Base-by-base conservation (phyloP, 768 basidiomycete genomes). In the Lepiota venenata region DNA sequence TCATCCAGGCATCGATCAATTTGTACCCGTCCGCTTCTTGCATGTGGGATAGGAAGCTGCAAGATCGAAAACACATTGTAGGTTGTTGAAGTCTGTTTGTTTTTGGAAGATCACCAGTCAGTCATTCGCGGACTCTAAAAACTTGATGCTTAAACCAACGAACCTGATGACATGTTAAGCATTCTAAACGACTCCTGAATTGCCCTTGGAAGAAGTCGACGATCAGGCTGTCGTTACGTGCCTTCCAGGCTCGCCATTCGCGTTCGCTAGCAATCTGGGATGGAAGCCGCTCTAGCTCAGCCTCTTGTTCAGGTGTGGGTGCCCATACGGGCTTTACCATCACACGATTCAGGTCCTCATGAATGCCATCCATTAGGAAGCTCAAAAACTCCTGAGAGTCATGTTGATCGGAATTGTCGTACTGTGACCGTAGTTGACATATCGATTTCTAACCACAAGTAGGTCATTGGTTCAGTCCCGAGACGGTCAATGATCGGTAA, bases 171-270 rank as follows among this genome's bases (percentile, higher is more conserved):
- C 96, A 99, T 3, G 89, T 96, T 65, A 93, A 65, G 68, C 96
- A 99, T 62, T 91, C 82, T 71, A 99, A 69, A 50, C 85, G 79
- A 71, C 88, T 98, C 58, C 92, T 77, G 69, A 97, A 98, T 69
- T 98, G 97, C 10, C 96, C 96, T 71, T 98, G 96, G 76, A 99
- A 98, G 65, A 88, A 91, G 69, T 98, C 95, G 25, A 98, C 97
- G 50, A 99, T 87, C 50, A 98, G 71, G 62, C 90, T 93, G 66
- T 99, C 93, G 65, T 98, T 93, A 52, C 91, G 80, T 74, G 83
- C 83, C 66, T 83, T 83, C 78, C 97, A 98, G 37, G 87, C 80
- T 57, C 83, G 77, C 96, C 96, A 99, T 71, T 98, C 96, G 63
- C 90, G 83, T 60, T 92, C 89, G 65, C 91, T 88, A 16, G 94